phyloP scores from a whole-genome alignment of 495 filamentous ascomycete species.

The Annulohypoxylon stygium region DNA sequence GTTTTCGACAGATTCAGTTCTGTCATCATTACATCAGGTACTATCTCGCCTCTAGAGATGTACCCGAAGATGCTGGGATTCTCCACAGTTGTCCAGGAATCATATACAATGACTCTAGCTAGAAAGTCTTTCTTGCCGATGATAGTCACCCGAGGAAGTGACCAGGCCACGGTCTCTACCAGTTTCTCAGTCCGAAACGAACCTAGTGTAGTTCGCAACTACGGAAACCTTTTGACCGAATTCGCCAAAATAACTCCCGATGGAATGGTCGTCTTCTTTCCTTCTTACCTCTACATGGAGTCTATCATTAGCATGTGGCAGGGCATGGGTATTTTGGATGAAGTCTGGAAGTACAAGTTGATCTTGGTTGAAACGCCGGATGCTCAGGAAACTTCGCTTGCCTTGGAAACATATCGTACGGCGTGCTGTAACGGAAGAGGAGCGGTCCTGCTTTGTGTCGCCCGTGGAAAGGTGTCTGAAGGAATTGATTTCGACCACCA shows the following conservation, averaged over 20 bases:
- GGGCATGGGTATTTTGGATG: conserved; percentile 95
- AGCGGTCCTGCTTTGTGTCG: conserved; percentile 92
- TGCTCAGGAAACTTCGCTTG: conserved; percentile 94
- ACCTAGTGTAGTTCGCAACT: conserved; percentile 93
- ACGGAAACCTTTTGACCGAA: conserved; percentile 90
- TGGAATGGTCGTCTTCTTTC: conserved; percentile 98
- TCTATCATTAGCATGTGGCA: conserved; percentile 99
- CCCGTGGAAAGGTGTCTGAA: conserved; percentile 95
- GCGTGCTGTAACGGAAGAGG: conserved; percentile 97
- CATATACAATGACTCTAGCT: conserved; percentile 96
- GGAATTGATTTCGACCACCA: conserved; percentile 99
- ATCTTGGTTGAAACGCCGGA: conserved; percentile 98
- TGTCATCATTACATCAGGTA: conserved; percentile 98
- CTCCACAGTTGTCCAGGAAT: conserved; percentile 90
- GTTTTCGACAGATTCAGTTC: conserved; percentile 98
- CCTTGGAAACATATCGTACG: conserved; percentile 95
- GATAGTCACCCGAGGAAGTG: conserved; percentile 94
- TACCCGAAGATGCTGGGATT: conserved; percentile 99
- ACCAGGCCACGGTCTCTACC: conserved; percentile 91
- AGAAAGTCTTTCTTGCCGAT: conserved; percentile 96
- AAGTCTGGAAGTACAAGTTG: conserved; percentile 99
- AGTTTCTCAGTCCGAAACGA: conserved; percentile 96
- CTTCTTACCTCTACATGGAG: conserved; percentile 99
- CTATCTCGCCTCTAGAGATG: conserved; percentile 97
- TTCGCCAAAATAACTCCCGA: conserved; percentile 96